Evolutionary conservation across 306 rosid genomes (phyloP), one percentile per base, ranked within the genome.

Genomic region (Prinsepia uniflora): DNA sequence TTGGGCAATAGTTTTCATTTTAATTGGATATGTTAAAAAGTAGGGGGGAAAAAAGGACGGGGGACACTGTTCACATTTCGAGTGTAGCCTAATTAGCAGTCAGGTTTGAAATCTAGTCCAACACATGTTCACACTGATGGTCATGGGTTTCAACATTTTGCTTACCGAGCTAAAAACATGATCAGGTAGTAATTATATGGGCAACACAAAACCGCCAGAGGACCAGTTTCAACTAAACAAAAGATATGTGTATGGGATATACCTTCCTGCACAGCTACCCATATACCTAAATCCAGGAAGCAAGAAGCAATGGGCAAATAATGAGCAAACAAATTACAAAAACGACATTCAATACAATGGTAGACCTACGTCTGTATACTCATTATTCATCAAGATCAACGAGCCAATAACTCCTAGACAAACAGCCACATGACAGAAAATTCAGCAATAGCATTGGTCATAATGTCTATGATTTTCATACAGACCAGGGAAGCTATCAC

Each of bases 371-470:
- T 39, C 54, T 40, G 62, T 6, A 14, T 40, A 68, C 72, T 41
- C 18, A 40, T 49, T 17, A 13, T 74, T 65, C 56, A 74, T 53
- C 47, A 54, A 6, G 78, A 45, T 30, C 59, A 13, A 34, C 48
- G 18, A 6, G 55, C 36, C 49, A 19, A 52, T 41, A 15, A 42
- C 11, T n/a, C 5, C 46, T 55, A 36, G 39, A 13, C 5, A n/a
- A 19, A 22, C 49, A 53, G 43, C 12, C 72, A 11, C 39, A 53
- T 44, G 20, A 42, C 36, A 45, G 78, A 30, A 24, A 63, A 44
- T 6, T 19, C 34, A 55, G 22, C 48, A 10, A 55, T 65, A 40
- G 41, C 72, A 64, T 54, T 40, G 22, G 68, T 60, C 65, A 67
- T n/a, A 69, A 40, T 42, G 20, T 20, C 12, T 68, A 53, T 20